These are phyloP conservation scores for Cyberlindnera bimundalis DNA, from an alignment of 805 yeast genomes.

Conservation along the genomic window DNA sequence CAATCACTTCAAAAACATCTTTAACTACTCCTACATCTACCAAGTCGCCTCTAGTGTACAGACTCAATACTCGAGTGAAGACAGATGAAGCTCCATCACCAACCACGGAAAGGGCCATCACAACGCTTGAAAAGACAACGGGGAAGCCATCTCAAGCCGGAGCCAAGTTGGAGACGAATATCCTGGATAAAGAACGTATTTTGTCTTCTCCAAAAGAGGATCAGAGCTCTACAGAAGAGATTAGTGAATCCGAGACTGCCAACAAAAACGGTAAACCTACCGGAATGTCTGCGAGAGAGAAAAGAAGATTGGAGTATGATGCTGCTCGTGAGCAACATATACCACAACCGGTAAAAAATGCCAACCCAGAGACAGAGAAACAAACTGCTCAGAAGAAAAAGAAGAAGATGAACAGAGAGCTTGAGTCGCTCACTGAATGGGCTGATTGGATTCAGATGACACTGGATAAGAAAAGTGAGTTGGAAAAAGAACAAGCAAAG, in stretches of 20 bases:
- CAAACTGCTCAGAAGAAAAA: neutral
- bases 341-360: neutral
- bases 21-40: too few species aligned
- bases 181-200: too few species aligned
- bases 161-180: too few species aligned
- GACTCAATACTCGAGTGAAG: too few species aligned
- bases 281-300: slow-evolving; percentile 10
- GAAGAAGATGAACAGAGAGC: slow-evolving; percentile 6
- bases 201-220: too few species aligned
- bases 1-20: too few species aligned
- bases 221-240: too few species aligned
- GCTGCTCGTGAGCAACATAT: slow-evolving; percentile 10
- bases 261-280: neutral
- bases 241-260: neutral
- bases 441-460: slow-evolving; percentile 10
- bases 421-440: slow-evolving; percentile 6
- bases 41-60: too few species aligned
- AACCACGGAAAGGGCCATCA: too few species aligned
- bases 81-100: too few species aligned
- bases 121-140: too few species aligned
- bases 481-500: slow-evolving; percentile 7
- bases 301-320: slow-evolving; percentile 9
- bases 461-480: slow-evolving; percentile 11
- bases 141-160: too few species aligned
- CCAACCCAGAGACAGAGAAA: neutral